phyloP scores from a whole-genome alignment of 1,139 yeast species.

The Pichia terricola region DNA sequence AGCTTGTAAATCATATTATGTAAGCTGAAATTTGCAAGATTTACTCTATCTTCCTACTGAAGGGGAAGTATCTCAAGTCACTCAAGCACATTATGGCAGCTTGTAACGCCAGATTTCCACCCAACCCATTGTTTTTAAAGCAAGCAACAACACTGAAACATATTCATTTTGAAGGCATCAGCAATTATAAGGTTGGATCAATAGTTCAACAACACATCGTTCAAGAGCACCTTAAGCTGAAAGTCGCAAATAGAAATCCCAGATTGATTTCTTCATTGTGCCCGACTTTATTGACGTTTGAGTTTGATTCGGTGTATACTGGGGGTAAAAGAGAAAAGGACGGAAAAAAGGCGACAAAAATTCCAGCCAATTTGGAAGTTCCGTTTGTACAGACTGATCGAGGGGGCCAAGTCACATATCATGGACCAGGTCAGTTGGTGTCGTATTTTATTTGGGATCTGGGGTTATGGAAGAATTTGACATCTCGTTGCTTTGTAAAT shows the following conservation, averaged over 20 bases:
- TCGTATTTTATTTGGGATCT: slow-evolving; percentile 77
- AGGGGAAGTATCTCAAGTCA: no score
- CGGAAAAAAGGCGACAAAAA: slow-evolving; percentile 26
- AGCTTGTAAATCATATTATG: no score
- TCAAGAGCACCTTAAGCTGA: slow-evolving; percentile 40
- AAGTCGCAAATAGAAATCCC: slow-evolving; percentile 12
- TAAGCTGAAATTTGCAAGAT: no score
- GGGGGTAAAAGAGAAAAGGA: slow-evolving; percentile 75
- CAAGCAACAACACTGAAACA: slow-evolving; percentile 37
- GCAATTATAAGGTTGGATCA: slow-evolving; percentile 51
- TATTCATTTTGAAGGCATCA: slow-evolving; percentile 48
- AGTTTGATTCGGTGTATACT: slow-evolving; percentile 77
- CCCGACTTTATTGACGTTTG: slow-evolving; percentile 57
- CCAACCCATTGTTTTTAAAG: slow-evolving; percentile 1
- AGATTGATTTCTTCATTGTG: slow-evolving; percentile 3
- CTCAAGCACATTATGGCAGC: background rate
- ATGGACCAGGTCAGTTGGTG: slow-evolving; percentile 91
- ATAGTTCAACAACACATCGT: slow-evolving; percentile 54
- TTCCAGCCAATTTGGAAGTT: slow-evolving; percentile 56
- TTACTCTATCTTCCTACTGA: no score
- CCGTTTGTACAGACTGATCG: slow-evolving; percentile 71
- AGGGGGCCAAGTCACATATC: slow-evolving; percentile 98
- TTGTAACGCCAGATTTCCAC: slow-evolving; percentile 7
- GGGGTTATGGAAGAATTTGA: slow-evolving; percentile 45
- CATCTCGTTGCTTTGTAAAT: slow-evolving; percentile 70